A percentile compares a stretch with the other conserved stretches of the same genome.
Evolutionary conservation across 2,329 filamentous ascomycete genomes (phyloP).

Genomic region (Claviceps sp.): DNA sequence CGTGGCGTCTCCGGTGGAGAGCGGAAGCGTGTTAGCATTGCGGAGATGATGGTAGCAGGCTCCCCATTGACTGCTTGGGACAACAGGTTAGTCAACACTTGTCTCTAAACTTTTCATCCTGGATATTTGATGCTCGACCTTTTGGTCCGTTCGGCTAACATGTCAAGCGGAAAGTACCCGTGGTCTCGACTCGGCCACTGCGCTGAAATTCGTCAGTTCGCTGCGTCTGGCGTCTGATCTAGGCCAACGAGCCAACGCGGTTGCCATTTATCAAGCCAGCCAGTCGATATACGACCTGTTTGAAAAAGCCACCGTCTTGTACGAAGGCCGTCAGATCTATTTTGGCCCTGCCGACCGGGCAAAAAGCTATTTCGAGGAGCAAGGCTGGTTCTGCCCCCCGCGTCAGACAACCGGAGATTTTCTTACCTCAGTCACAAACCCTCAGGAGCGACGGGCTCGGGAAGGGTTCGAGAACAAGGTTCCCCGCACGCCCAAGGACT

Average conservation of each 20-base stretch:
- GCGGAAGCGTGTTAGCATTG: conserved; percentile 69
- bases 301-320: conserved; percentile 61
- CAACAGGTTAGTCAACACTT: conserved; percentile 33
- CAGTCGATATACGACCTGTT: conserved; percentile 60
- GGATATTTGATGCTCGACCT: no score
- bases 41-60: conserved; percentile 57
- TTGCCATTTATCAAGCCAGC: conserved; percentile 64
- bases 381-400: conserved; percentile 54
- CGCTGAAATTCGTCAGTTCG: conserved; percentile 58
- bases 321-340: conserved; percentile 67
- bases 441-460: conserved; percentile 40
- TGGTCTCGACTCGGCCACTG: conserved; percentile 61
- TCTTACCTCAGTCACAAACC: conserved; percentile 55
- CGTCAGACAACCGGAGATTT: conserved; percentile 60
- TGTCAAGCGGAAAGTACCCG: conserved; percentile 33
- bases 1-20: conserved; percentile 60
- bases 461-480: conserved; percentile 47
- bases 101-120: not conserved
- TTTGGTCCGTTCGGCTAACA: not conserved
- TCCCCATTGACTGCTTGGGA: conserved; percentile 52
- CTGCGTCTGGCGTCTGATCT: conserved; percentile 53
- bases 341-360: conserved; percentile 51
- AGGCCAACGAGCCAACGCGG: conserved; percentile 44
- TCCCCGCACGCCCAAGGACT: conserved; percentile 57
- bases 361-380: conserved; percentile 50